These are phyloP conservation scores for Aspergillus calidoustus DNA, from an alignment of 2,329 filamentous ascomycete genomes.

Conservation along the genomic window DNA sequence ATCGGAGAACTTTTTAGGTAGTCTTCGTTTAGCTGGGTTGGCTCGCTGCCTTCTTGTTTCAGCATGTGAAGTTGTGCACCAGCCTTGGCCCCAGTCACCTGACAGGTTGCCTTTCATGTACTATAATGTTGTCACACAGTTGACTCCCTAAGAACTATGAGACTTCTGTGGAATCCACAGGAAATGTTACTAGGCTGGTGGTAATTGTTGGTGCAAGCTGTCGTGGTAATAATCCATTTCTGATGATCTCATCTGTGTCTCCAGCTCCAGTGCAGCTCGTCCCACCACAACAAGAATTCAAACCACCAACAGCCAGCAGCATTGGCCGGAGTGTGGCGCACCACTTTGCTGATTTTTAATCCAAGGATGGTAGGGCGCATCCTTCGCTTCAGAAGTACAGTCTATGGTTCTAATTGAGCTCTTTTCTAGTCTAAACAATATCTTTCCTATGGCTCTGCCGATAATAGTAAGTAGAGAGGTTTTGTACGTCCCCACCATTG, in stretches of 20 bases:
- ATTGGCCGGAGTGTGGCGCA: not conserved
- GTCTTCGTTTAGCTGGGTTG: not conserved
- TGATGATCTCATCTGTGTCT: constrained; percentile 16
- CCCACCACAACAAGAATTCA: constrained; percentile 11
- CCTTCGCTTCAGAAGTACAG: not conserved
- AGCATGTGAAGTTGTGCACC: constrained; percentile 5
- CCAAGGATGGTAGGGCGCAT: constrained; percentile 13
- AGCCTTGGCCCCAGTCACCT: not conserved
- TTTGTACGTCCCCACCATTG: not conserved
- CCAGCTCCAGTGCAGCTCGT: constrained; percentile 3
- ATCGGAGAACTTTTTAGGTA: not conserved
- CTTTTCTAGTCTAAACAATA: constrained; percentile 89
- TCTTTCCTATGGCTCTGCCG: constrained; percentile 86
- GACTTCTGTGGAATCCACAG: not conserved
- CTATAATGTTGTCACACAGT: not conserved
- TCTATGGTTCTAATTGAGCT: constrained; percentile 5
- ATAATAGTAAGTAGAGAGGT: constrained; percentile 68
- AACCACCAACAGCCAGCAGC: constrained; percentile 6
- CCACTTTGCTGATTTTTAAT: not conserved
- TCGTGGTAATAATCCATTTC: constrained; percentile 1
- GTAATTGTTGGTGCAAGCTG: not conserved
- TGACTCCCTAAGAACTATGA: not conserved
- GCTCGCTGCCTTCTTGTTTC: not conserved
- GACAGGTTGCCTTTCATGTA: not conserved
- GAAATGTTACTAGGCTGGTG: not conserved